A percentile compares a stretch with the other conserved stretches of the same genome.
Conservation (phyloP, 352 stramenopile genomes). For the Phytophthora aleatoria region DNA sequence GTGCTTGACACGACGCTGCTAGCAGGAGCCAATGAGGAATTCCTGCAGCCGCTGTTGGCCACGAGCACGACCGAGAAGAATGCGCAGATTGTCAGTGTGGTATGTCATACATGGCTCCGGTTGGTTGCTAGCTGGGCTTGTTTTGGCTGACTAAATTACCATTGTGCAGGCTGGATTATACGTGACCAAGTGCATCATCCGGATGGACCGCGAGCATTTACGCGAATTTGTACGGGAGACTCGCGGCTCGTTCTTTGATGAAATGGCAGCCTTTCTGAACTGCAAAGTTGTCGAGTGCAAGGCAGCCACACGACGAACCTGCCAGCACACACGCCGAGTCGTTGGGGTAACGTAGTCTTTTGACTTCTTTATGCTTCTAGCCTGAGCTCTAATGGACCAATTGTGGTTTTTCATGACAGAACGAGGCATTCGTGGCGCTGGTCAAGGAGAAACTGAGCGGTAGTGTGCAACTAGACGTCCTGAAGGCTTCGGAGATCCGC, state of each 20-base stretch:
- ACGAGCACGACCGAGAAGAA: slow-evolving; percentile 50
- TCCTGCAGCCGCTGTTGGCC: slow-evolving; percentile 39
- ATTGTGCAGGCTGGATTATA: slow-evolving; percentile 49
- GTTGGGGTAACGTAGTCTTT: slow-evolving; percentile 46
- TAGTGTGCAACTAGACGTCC: slow-evolving; percentile 56
- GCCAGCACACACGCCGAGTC: slow-evolving; percentile 52
- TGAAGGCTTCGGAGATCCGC: slow-evolving; percentile 64
- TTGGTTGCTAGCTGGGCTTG: background rate
- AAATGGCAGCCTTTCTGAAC: slow-evolving; percentile 63
- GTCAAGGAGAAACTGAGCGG: slow-evolving; percentile 64
- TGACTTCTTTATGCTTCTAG: background rate
- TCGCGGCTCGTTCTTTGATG: slow-evolving; percentile 51
- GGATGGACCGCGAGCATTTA: slow-evolving; percentile 47
- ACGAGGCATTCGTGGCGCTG: slow-evolving; percentile 54
- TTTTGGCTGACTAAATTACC: background rate
- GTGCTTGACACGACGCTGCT: slow-evolving; percentile 54
- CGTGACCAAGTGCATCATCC: slow-evolving; percentile 53
- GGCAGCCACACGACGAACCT: slow-evolving; percentile 46
- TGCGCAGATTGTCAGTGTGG: slow-evolving; percentile 51
- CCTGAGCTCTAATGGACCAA: slow-evolving; percentile 9
- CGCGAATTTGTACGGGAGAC: slow-evolving; percentile 49
- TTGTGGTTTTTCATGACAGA: slow-evolving; percentile 31
- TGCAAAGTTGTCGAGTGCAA: slow-evolving; percentile 82
- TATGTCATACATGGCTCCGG: slow-evolving; percentile 13
- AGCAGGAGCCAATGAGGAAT: slow-evolving; percentile 30